Conservation (phyloP, 768 basidiomycete species). For the Mycena kentingensis region DNA sequence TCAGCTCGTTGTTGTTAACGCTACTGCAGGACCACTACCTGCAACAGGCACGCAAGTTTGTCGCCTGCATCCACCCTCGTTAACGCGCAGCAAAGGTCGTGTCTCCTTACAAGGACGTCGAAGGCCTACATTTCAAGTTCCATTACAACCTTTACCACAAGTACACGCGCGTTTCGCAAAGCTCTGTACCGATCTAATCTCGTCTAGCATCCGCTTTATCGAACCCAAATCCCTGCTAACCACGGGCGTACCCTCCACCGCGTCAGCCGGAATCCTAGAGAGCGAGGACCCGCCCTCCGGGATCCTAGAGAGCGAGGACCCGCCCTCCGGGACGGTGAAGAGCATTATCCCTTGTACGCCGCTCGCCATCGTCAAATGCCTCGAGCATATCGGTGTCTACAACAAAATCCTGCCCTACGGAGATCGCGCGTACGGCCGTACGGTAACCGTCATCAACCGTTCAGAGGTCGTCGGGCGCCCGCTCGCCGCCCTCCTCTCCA, state of each 20-base stretch:
- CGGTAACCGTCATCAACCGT: constrained; percentile 91
- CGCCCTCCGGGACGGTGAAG: constrained; percentile 87
- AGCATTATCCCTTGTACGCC: constrained; percentile 98
- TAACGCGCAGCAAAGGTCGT: constrained; percentile 62
- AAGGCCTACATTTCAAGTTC: constrained; percentile 95
- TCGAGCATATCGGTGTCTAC: constrained; percentile 91
- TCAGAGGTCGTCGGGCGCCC: constrained; percentile 98
- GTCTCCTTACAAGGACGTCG: constrained; percentile 95
- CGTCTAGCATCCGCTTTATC: constrained; percentile 87
- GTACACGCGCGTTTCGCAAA: constrained; percentile 39
- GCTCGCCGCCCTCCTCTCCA: constrained; percentile 91
- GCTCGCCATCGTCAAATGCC: constrained; percentile 91
- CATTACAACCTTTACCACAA: constrained; percentile 95
- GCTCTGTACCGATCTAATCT: constrained; percentile 2
- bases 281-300: constrained; percentile 75
- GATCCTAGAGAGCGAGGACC: constrained; percentile 64
- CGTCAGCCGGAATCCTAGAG: constrained; percentile 36
- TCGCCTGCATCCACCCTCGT: neutral
- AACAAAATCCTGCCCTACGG: constrained; percentile 91
- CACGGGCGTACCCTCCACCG: constrained; percentile 45
- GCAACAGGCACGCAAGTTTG: constrained; percentile 68
- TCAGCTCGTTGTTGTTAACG: constrained; percentile 6
- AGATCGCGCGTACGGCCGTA: constrained; percentile 91
- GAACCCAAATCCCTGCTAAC: constrained; percentile 68
- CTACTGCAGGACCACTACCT: constrained; percentile 86